These are phyloP conservation scores for Nicotiana sylvestris DNA, from an alignment of 257 asterid species.

Conservation along the genomic window DNA sequence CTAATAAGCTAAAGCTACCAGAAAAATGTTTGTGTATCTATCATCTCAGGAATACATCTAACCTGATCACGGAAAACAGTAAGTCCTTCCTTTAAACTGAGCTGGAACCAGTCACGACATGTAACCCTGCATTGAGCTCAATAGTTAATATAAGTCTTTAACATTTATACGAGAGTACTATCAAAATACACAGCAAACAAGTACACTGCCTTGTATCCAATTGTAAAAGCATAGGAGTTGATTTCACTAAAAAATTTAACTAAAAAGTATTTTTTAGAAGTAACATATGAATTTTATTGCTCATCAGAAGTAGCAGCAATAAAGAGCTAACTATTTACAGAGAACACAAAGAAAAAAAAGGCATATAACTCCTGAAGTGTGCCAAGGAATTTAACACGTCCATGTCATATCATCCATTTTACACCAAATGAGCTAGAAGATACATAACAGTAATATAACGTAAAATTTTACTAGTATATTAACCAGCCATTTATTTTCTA, in stretches of 20 bases:
- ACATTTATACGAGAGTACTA: neutral
- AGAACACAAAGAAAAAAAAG: neutral
- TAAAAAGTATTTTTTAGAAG: neutral
- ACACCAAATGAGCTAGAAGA: neutral
- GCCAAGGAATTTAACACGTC: neutral
- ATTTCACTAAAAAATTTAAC: neutral
- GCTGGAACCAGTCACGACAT: conserved; percentile 99
- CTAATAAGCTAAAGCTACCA: conserved; percentile 1
- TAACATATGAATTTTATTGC: neutral
- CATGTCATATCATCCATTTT: neutral
- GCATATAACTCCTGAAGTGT: neutral
- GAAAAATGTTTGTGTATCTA: neutral
- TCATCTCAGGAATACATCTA: conserved; percentile 6
- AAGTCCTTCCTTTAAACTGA: conserved; percentile 96
- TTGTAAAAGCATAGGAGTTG: neutral
- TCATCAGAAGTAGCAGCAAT: neutral
- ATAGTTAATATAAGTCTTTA: conserved; percentile 11
- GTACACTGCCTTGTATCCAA: neutral
- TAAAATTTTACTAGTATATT: neutral
- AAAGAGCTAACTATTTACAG: neutral
- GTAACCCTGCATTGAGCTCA: conserved; percentile 65
- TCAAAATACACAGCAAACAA: conserved; percentile 6
- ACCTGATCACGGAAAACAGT: conserved; percentile 99
- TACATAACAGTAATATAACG: neutral
- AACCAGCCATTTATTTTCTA: neutral